Base-by-base conservation (phyloP, 2,329 filamentous ascomycete genomes). In the Berkeleyomyces rouxiae region DNA sequence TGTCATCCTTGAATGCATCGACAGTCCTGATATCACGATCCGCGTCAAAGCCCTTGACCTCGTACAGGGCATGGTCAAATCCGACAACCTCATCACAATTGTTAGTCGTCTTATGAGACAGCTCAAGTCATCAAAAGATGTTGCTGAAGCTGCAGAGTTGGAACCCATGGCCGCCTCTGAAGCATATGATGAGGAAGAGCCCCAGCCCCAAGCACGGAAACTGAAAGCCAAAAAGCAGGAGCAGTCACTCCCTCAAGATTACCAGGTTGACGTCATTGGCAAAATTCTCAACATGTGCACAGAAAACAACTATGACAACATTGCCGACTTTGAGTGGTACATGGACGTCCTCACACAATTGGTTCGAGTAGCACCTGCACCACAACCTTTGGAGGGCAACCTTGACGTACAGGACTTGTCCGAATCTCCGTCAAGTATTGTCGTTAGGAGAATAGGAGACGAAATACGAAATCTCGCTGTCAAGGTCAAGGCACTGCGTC, bases 321-420 rank as follows among this genome's bases (percentile, higher is more conserved):
- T 99, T 58, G 76, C 80, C 61, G 92, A 99, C 71, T 99, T 99
- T 71, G 92, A 96, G 67, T 99, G 93, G 93, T 97, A 97, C 72
- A 87, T 97, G 67, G 88, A 93, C 67, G 83, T 96, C 37, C 76
- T 99, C 39, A 86, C 89, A 4, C 90, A 96, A 70, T 80, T 99
- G 11, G 83, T 96, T 47, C 84, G 86, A 70, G 79, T 88, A 74
- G 77, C 85, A 23, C 87, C 76, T 0, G 68, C 76, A n/a, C 74
- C 79, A 57, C 74, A 75, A 46, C 69, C 70, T 6, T 68, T 69
- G 6, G 75, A 77, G 5, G 70, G 70, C 4, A 40, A n/a, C 16
- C 11, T 59, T 10, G 51, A 36, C 31, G 23, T 47, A 7, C 16
- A 61, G 33, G 75, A 77, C 23, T 57, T 53, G 4, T 65, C 67